Percentiles rank a stretch among this genome's conserved stretches.
These are phyloP conservation scores for Citrus medica DNA, from an alignment of 345 rosid species.

Conservation along the genomic window DNA sequence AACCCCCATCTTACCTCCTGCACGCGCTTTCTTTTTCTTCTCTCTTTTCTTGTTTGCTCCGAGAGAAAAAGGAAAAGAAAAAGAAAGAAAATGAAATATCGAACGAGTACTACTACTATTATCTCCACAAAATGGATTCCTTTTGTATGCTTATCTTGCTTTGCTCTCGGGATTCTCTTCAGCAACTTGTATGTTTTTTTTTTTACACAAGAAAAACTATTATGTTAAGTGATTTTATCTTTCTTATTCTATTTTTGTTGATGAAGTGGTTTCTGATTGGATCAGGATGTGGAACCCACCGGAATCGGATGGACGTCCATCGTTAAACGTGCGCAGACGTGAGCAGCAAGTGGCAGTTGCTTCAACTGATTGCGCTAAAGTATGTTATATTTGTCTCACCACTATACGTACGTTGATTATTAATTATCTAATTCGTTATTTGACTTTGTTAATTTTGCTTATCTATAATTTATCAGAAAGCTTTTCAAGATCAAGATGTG, in stretches of 20 bases:
- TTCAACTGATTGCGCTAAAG: conserved; percentile 59
- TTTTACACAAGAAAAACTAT: neutral
- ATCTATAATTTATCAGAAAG: conserved; percentile 23
- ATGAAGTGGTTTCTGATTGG: neutral
- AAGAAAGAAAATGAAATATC: conserved; percentile 52
- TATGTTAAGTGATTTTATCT: neutral
- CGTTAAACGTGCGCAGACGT: conserved; percentile 35
- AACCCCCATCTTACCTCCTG: neutral
- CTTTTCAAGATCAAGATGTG: conserved; percentile 44
- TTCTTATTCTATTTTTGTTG: neutral
- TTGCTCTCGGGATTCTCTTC: conserved; percentile 70
- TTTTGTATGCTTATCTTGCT: conserved; percentile 61
- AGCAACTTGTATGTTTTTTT: conserved; percentile 51
- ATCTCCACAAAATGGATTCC: conserved; percentile 78
- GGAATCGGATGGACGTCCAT: conserved; percentile 50
- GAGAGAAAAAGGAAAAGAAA: neutral
- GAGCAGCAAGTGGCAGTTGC: conserved; percentile 64
- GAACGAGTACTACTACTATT: conserved; percentile 34
- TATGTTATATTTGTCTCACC: conserved; percentile 13
- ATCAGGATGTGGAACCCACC: conserved; percentile 54
- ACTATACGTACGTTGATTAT: neutral
- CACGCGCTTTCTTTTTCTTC: conserved; percentile 5
- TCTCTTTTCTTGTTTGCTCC: neutral
- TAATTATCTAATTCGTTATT: neutral
- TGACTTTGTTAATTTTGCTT: neutral